Conservation (phyloP, 2,329 filamentous ascomycete species). For the Neonectria sp. region DNA sequence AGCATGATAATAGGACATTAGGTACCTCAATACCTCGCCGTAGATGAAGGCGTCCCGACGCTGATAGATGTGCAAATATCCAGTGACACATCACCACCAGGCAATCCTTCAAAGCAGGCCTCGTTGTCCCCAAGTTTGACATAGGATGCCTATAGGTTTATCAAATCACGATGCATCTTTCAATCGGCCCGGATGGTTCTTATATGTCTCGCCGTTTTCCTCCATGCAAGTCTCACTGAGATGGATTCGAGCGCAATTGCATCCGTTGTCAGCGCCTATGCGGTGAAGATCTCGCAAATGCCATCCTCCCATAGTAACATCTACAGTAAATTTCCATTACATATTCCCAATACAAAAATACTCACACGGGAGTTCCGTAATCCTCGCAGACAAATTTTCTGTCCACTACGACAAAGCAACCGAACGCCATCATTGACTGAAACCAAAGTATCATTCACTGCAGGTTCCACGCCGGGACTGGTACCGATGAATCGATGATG, state of each 20-base stretch:
- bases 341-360: too few species aligned
- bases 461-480: neutral
- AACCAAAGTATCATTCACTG: neutral
- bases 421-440: neutral
- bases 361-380: too few species aligned
- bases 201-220: neutral
- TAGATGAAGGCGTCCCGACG: too few species aligned
- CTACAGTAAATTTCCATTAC: neutral
- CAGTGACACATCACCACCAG: neutral
- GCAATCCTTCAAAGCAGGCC: neutral
- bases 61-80: neutral
- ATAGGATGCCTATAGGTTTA: neutral
- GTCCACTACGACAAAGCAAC: neutral
- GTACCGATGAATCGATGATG: neutral
- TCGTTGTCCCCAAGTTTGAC: neutral
- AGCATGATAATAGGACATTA: too few species aligned
- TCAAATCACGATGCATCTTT: neutral
- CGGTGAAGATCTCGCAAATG: neutral
- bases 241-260: neutral
- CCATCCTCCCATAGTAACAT: neutral
- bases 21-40: too few species aligned
- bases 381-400: neutral
- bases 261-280: neutral
- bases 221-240: neutral
- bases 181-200: neutral